Evolutionary conservation across 2,329 filamentous ascomycete species (phyloP).

Genomic region (Acephala macrosclerotiorum): DNA sequence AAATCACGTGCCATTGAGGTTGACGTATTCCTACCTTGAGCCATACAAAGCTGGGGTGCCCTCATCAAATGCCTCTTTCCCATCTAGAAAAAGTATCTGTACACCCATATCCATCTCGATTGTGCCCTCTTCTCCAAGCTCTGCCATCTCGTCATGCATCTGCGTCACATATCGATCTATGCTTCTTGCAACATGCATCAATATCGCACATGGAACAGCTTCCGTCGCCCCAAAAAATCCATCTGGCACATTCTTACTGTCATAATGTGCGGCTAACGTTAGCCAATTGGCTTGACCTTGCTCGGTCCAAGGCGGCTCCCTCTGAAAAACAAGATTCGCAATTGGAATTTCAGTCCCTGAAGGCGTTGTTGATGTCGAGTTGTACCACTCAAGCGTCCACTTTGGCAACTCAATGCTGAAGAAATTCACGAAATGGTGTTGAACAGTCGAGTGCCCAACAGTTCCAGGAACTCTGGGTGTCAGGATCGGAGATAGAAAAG

Average conservation of each 20-base stretch:
- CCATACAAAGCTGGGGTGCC: constrained; percentile 84
- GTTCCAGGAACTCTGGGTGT: constrained; percentile 86
- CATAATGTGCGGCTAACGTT: constrained; percentile 78
- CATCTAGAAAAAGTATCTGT: constrained; percentile 86
- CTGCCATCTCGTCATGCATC: constrained; percentile 72
- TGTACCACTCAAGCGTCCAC: constrained; percentile 84
- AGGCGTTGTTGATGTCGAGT: constrained; percentile 81
- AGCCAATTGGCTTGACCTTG: constrained; percentile 78
- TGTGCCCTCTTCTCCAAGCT: constrained; percentile 58
- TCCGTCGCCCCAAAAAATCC: constrained; percentile 92
- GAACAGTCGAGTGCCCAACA: constrained; percentile 71
- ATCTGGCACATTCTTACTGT: constrained; percentile 74
- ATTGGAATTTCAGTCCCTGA: constrained; percentile 79
- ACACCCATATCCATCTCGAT: constrained; percentile 77
- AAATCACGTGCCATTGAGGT: background rate
- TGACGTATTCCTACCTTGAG: constrained; percentile 61
- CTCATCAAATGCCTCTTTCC: constrained; percentile 86
- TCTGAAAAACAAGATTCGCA: constrained; percentile 79
- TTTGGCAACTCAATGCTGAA: constrained; percentile 74
- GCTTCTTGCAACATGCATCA: constrained; percentile 81
- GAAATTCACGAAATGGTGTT: constrained; percentile 83
- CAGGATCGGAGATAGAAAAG: constrained; percentile 82
- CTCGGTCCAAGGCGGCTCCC: constrained; percentile 82
- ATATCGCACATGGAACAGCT: constrained; percentile 88
- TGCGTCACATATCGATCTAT: constrained; percentile 78